Percentiles rank a stretch among this genome's conserved stretches.
phyloP scores from a whole-genome alignment of 441 rosid species.

The Hypseocharis bilobata region DNA sequence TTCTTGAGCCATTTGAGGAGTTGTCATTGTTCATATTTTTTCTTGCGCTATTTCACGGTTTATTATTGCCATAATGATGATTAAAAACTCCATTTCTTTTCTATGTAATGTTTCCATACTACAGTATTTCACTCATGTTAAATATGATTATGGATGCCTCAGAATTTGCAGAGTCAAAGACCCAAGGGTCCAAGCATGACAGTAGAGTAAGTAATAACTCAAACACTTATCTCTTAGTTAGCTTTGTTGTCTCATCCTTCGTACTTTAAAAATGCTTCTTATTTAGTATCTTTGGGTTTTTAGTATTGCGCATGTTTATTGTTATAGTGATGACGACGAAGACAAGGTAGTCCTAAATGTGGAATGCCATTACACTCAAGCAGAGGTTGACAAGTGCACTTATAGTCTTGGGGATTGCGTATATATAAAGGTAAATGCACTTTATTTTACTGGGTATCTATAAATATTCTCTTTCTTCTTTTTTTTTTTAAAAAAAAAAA shows the following conservation, averaged over 20 bases:
- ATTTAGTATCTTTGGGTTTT: slow-evolving; percentile 18
- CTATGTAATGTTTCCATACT: not conserved
- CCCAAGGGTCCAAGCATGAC: slow-evolving; percentile 26
- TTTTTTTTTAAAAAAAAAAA: not conserved
- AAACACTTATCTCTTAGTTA: slow-evolving; percentile 17
- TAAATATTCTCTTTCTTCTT: not conserved
- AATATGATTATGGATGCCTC: slow-evolving; percentile 28
- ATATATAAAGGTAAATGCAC: slow-evolving; percentile 44
- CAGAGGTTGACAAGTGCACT: slow-evolving; percentile 41
- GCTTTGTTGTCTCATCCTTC: slow-evolving; percentile 14
- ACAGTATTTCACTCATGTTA: slow-evolving; percentile 14
- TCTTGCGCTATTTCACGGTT: not conserved
- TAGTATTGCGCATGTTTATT: slow-evolving; percentile 6
- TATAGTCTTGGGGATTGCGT: slow-evolving; percentile 72
- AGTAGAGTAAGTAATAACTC: slow-evolving; percentile 42
- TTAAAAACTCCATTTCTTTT: not conserved
- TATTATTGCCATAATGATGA: not conserved
- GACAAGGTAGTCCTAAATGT: slow-evolving; percentile 69
- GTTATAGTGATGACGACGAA: slow-evolving; percentile 57
- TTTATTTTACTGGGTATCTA: not conserved
- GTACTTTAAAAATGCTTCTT: slow-evolving; percentile 7
- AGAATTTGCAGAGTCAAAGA: slow-evolving; percentile 44
- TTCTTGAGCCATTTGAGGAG: not conserved
- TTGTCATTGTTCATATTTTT: not conserved
- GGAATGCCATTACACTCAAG: slow-evolving; percentile 75